Base-by-base conservation (phyloP, 163 green algal species). In the Chlamydomonas reinhardtii region DNA sequence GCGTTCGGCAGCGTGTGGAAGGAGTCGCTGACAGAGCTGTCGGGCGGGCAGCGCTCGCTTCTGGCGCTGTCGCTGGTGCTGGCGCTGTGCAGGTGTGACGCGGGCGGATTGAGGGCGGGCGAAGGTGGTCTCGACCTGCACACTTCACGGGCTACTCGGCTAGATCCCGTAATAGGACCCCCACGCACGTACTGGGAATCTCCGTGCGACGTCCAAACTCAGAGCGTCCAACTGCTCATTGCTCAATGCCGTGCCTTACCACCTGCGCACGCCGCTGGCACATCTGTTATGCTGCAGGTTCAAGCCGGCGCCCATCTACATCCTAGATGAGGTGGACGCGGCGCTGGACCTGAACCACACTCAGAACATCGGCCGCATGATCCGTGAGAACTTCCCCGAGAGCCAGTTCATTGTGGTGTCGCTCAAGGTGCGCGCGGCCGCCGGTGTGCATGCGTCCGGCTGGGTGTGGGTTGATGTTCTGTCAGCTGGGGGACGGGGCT, bases 351-450 rank as follows among this genome's bases (percentile, higher is more conserved):
- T 99, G 68, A 98, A 95, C 91, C 97, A 99, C 95, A 99, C 97
- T 70, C 97, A 99, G 88, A 99, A 99, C 93, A 99, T 99, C 65
- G 98, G 98, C 20, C 90, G 94, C 85, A 99, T 99, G 97, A 99
- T 99, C 92, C 97, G 97, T 86, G 80, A 93, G 56, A 96, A 99
- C 94, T 99, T 99, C 93, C 97, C 98, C 24, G 92, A 99, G 80
- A 84, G 59, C 2, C 89, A 92, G 80, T 89, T 92, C 61, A 74
- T 89, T 15, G 78, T 89, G 35, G 77, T 91, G 35, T 74, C 61
- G 72, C 93, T 99, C 0, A 99, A 99, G 92, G 48, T 56, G 48
- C 48, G 48, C 9, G 48, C 48, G 14, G 1, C 12, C 9, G 5
- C 19, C 11, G 17, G 11, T 17, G 5, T 56, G 48, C 48, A 56